These are phyloP conservation scores for Poa annua DNA, from an alignment of 176 grass and related monocot genomes.

Conservation along the genomic window DNA sequence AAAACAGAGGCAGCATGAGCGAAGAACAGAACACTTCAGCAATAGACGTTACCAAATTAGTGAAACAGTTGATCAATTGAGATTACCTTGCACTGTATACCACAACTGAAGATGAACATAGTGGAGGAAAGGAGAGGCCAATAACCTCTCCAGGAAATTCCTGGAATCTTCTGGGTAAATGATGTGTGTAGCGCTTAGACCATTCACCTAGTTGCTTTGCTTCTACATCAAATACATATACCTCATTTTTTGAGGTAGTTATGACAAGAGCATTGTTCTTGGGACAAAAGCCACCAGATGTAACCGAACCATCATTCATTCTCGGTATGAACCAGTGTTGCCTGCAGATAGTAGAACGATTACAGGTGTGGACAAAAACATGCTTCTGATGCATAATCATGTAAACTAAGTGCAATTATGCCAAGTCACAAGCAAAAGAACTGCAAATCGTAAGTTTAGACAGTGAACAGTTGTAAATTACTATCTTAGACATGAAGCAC, in stretches of 20 bases:
- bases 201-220: slow-evolving; percentile 90
- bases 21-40: neutral
- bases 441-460: slow-evolving; percentile 14
- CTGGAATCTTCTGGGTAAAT: slow-evolving; percentile 84
- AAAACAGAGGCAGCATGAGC: neutral
- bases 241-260: slow-evolving; percentile 91
- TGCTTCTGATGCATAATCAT: neutral
- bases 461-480: neutral
- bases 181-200: slow-evolving; percentile 70
- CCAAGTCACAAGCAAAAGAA: slow-evolving; percentile 23
- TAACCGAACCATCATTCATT: slow-evolving; percentile 87
- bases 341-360: slow-evolving; percentile 45
- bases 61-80: neutral
- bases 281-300: slow-evolving; percentile 89
- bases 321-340: slow-evolving; percentile 94
- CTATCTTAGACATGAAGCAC: slow-evolving; percentile 8
- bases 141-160: slow-evolving; percentile 98
- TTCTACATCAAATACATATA: slow-evolving; percentile 95
- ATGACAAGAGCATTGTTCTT: slow-evolving; percentile 81
- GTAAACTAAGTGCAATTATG: neutral
- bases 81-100: slow-evolving; percentile 87
- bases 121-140: slow-evolving; percentile 76
- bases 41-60: neutral
- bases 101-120: slow-evolving; percentile 67
- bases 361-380: neutral